Evolutionary conservation across 2,329 filamentous ascomycete species (phyloP), one percentile per base, ranked within the genome.

Genomic region (Diplodia mutila): DNA sequence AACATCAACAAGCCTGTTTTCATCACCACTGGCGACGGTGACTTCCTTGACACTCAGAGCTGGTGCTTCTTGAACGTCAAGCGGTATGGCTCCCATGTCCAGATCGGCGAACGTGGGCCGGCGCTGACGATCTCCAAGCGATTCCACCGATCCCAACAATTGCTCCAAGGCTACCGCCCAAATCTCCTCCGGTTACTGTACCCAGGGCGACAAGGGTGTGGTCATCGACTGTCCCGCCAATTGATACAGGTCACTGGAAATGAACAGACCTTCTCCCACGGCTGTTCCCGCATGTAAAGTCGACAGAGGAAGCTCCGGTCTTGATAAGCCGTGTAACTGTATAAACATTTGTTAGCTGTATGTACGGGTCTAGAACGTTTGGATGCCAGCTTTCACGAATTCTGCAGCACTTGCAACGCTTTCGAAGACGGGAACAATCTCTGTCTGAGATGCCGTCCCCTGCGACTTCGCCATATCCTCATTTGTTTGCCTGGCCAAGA

Each of bases 61-160:
- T 37, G 53, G 34, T 57, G 53, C 53, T 57, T 25, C 21, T 16
- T 57, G 53, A 32, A 25, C 53, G 53, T 57, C 32, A 39, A 57
- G 32, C 53, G 34, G 29, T 34, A 34, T n/a, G 49, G 8, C 18
- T 21, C 46, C 46, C 8, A 1, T 21, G 3, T 49, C 23, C 46
- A 18, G 1, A 21, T 21, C 3, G 3, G n/a, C 16, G 9, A 21
- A 3, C 29, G 29, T 29, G 46, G 23, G 46, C 3, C 8, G 4
- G n/a, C 3, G 9, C 23, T 29, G 4, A 52, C 23, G 49, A 27
- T 27, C 8, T 7, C 7, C 4, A 9, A 57, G 54, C 18, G 52
- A 55, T 18, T 6, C 52, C 3, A 37, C 27, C 18, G 52, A 55
- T 25, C n/a, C 52, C 27, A 55, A 55, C 52, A 21, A 37, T 29